phyloP scores from a whole-genome alignment of 208 protist genomes.

The Trypanosoma conorhini region DNA sequence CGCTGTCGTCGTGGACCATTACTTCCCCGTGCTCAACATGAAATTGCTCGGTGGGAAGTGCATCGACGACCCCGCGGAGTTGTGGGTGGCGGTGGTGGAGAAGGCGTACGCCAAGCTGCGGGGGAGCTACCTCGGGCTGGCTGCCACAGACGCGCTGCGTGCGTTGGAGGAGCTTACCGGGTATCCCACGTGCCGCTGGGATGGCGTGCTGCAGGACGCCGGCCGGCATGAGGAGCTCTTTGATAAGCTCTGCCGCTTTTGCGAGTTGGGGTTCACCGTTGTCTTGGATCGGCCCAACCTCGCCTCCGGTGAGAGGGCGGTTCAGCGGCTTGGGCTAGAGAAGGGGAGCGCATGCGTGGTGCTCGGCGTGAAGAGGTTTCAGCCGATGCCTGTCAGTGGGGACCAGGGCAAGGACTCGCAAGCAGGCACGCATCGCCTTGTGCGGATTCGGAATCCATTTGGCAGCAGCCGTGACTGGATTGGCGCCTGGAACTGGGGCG shows the following conservation, averaged over 20 bases:
- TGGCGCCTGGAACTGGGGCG: constrained; percentile 2
- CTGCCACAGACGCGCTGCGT: constrained; percentile 53
- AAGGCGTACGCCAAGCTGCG: constrained; percentile 90
- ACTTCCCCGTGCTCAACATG: constrained; percentile 46
- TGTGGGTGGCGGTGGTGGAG: constrained; percentile 78
- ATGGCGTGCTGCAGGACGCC: constrained; percentile 32
- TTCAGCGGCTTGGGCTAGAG: constrained; percentile 4
- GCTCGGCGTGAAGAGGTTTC: constrained; percentile 11
- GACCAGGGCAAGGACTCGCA: neutral
- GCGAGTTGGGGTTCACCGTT: constrained; percentile 13
- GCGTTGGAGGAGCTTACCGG: constrained; percentile 72
- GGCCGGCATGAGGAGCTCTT: constrained; percentile 14
- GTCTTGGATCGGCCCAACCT: constrained; percentile 6
- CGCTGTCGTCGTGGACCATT: constrained; percentile 83
- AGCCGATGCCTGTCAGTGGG: neutral
- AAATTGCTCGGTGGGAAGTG: constrained; percentile 32
- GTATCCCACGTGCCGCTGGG: constrained; percentile 57
- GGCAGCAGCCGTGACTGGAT: constrained; percentile 5
- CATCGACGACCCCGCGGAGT: constrained; percentile 59
- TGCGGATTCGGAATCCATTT: constrained; percentile 11
- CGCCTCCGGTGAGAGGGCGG: neutral
- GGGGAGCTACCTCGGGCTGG: constrained; percentile 68
- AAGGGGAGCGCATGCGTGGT: neutral
- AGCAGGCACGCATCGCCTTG: neutral
- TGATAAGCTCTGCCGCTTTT: constrained; percentile 14